These are phyloP conservation scores for Rhizoctonia solani DNA, from an alignment of 1,284 basidiomycete genomes.

Conservation along the genomic window DNA sequence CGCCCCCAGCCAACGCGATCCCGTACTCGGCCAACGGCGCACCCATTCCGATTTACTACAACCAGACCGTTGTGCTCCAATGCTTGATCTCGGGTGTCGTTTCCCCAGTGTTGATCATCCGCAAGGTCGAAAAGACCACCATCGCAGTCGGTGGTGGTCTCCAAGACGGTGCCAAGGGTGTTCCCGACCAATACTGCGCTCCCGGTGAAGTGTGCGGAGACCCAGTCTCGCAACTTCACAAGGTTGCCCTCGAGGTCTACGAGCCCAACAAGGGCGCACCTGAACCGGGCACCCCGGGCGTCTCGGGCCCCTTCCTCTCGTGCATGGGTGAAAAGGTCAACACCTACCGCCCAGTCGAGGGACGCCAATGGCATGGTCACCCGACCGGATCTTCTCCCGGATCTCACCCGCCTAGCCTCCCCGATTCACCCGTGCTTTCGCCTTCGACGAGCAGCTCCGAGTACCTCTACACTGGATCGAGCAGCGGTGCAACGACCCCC, in stretches of 20 bases:
- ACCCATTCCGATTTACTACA: slow-evolving; percentile 89
- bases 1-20: slow-evolving; percentile 87
- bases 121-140: slow-evolving; percentile 89
- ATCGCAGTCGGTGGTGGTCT: slow-evolving; percentile 87
- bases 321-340: slow-evolving; percentile 89
- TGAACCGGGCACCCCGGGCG: slow-evolving; percentile 71
- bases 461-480: slow-evolving; percentile 65
- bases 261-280: slow-evolving; percentile 67
- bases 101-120: slow-evolving; percentile 89
- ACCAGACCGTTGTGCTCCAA: slow-evolving; percentile 93
- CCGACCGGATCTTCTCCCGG: slow-evolving; percentile 51
- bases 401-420: slow-evolving; percentile 62
- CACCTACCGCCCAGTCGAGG: slow-evolving; percentile 82
- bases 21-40: slow-evolving; percentile 77
- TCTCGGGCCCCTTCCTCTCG: slow-evolving; percentile 77
- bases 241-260: slow-evolving; percentile 89
- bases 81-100: slow-evolving; percentile 92
- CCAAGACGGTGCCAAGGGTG: slow-evolving; percentile 78
- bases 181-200: slow-evolving; percentile 77
- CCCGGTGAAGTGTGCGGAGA: slow-evolving; percentile 89
- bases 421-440: slow-evolving; percentile 67
- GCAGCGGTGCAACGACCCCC: slow-evolving; percentile 51
- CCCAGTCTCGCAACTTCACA: slow-evolving; percentile 93
- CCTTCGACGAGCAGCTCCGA: slow-evolving; percentile 61
- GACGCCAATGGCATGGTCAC: slow-evolving; percentile 65